Base-by-base conservation (phyloP, 2,329 filamentous ascomycete genomes). In the Aspergillus unguis region DNA sequence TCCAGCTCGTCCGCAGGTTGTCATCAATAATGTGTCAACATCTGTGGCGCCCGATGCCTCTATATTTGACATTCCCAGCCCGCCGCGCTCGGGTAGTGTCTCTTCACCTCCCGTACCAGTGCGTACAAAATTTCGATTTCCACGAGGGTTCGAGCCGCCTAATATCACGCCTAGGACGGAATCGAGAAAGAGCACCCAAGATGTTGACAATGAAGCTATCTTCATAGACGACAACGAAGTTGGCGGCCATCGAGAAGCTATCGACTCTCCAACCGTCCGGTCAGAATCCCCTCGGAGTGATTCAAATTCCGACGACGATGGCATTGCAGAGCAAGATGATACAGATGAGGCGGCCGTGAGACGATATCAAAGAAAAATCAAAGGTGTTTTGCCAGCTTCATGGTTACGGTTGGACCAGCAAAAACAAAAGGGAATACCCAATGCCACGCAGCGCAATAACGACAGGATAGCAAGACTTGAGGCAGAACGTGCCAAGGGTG, bases 321-420 rank as follows among this genome's bases (percentile, higher is more conserved):
- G 55, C 31, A 51, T 43, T 9, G 50, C 44, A 3, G 48, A 54
- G 26, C 52, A 52, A 6, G 46, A 41, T 6, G 51, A 57, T 9
- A 47, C 59, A 41, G 57, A 66, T 40, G 62, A 64, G 29, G 55
- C 54, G 38, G 62, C 65, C 44, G 60, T 77, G 8, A 63, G 65
- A 54, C 59, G 55, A 27, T 57, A 72, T 9, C 68, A 72, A 44
- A 72, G 73, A 28, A 71, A 60, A 46, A 77, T 77, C 9, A 73
- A 73, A 53, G 77, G 77, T 27, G 76, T 79, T 26, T 65, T 79
- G 26, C 77, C 77, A 17, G 77, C 77, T 5, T 79, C 77, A 26
- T 78, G 74, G 72, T 55, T 75, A 26, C 67, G 72, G 47, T 63
- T 77, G 44, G 67, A 77, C 56, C 65, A 67, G 44, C 67, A 70